phyloP scores from a whole-genome alignment of 495 filamentous ascomycete genomes.

The Cercophora sp. region DNA sequence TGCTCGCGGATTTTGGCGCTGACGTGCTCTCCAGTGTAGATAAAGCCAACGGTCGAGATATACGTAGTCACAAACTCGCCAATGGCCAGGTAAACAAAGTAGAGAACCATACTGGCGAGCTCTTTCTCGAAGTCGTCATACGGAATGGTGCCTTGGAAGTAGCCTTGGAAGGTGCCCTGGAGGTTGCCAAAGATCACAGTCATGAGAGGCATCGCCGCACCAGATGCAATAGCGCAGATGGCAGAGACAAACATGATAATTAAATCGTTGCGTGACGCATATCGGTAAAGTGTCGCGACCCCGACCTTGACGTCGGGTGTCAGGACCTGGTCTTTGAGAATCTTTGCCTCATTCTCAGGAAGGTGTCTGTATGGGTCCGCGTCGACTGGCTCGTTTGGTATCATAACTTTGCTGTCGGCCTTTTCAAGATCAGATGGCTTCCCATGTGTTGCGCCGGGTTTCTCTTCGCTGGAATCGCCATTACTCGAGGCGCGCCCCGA shows the following conservation, averaged over 20 bases:
- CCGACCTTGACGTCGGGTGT: conserved; percentile 62
- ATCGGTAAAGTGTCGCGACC: conserved; percentile 69
- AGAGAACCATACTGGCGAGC: conserved; percentile 66
- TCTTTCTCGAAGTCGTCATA: conserved; percentile 55
- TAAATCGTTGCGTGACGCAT: conserved; percentile 70
- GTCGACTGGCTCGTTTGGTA: conserved; percentile 34
- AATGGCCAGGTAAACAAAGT: conserved; percentile 88
- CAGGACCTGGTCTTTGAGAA: conserved; percentile 68
- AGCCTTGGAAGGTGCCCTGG: conserved; percentile 66
- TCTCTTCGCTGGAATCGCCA: conserved; percentile 32
- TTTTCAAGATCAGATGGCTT: conserved; percentile 32
- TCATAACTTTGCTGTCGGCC: conserved; percentile 47
- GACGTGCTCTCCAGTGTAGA: conserved; percentile 89
- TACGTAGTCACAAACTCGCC: conserved; percentile 81
- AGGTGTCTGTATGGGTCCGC: conserved; percentile 53
- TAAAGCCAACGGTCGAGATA: conserved; percentile 79
- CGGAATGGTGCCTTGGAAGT: conserved; percentile 44
- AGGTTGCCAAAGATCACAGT: conserved; percentile 81
- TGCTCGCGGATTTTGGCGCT: conserved; percentile 79
- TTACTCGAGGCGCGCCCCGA: conserved; percentile 31
- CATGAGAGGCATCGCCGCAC: conserved; percentile 81
- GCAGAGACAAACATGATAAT: conserved; percentile 64
- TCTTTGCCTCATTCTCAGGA: conserved; percentile 55
- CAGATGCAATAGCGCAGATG: conserved; percentile 69
- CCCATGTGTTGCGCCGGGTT: conserved; percentile 3